Base-by-base conservation (phyloP, 2,329 filamentous ascomycete genomes). In the Arthroderma sp. region DNA sequence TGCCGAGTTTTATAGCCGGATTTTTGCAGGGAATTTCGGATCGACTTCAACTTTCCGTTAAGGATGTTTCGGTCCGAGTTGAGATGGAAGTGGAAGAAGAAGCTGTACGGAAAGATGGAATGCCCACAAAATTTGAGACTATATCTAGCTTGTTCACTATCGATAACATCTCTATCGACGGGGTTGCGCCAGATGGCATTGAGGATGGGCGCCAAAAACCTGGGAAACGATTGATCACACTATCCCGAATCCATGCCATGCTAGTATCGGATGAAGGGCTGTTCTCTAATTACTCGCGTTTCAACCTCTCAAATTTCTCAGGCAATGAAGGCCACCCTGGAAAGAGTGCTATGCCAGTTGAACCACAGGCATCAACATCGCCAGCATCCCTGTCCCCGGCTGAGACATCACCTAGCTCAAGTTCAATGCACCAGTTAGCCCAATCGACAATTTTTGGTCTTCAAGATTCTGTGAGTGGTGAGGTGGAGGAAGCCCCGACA, bases 1-100 rank as follows among this genome's bases (percentile, higher is more conserved):
- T 80, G 10, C 77, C 77, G 22, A 68, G 65, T n/a, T 77, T 80
- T 47, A 57, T 81, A 37, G 70, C 74, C 11, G 72, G 65, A n/a
- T 75, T 78, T 44, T 56, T 81, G 11, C 72, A 76, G 54, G 75
- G 75, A 7, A 68, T 79, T 15, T 60, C 70, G 38, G 75, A 80
- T 54, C 68, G 76, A 30, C 60, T 79, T 41, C 69, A 74, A 50
- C 60, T 80, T 32, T 67, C 63, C 15, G 61, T 79, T 33, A 68
- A 63, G 38, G 65, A 77, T 50, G 64, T 80, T 39, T 63, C 68
- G 30, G 54, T 78, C 44, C 66, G 68, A 42, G 53, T 78, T n/a
- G 70, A 73, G 41, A 66, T 72, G 51, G 66, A 70, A 38, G 52
- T 67, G 10, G 60, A 63, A 10, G 54, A 65, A 30, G 66, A 69